These are phyloP conservation scores for Pleurotus salmoneostramineus DNA, from an alignment of 768 basidiomycete species.

Conservation along the genomic window DNA sequence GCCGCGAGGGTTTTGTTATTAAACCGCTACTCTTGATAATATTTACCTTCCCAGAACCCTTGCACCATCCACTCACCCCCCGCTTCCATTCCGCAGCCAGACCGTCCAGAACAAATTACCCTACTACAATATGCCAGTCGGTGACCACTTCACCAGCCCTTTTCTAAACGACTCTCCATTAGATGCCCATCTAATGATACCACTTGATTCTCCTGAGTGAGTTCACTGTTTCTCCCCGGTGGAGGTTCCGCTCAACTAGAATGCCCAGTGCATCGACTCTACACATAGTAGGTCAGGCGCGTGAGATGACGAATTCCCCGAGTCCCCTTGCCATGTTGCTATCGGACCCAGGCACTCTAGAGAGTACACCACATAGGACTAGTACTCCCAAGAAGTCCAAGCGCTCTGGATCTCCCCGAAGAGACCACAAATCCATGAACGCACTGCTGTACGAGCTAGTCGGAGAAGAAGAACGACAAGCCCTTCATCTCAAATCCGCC, in stretches of 20 bases:
- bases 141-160: not conserved
- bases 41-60: not conserved
- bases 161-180: not conserved
- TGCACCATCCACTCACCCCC: not conserved
- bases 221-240: not conserved
- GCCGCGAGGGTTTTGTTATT: not conserved
- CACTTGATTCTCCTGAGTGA: not conserved
- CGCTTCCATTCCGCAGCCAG: not conserved
- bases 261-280: slow-evolving; percentile 8
- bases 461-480: slow-evolving; percentile 52
- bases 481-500: slow-evolving; percentile 48
- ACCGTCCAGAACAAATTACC: no score
- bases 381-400: slow-evolving; percentile 23
- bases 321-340: slow-evolving; percentile 41
- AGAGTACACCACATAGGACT: slow-evolving; percentile 26
- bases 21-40: not conserved
- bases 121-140: not conserved
- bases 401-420: slow-evolving; percentile 34
- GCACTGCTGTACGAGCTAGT: slow-evolving; percentile 38
- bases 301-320: slow-evolving; percentile 40
- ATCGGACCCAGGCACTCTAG: slow-evolving; percentile 36
- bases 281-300: slow-evolving; percentile 34
- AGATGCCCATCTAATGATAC: not conserved
- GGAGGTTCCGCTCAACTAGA: not conserved
- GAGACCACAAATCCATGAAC: slow-evolving; percentile 29